phyloP scores from a whole-genome alignment of 345 rosid genomes.

The Syzygium grande region DNA sequence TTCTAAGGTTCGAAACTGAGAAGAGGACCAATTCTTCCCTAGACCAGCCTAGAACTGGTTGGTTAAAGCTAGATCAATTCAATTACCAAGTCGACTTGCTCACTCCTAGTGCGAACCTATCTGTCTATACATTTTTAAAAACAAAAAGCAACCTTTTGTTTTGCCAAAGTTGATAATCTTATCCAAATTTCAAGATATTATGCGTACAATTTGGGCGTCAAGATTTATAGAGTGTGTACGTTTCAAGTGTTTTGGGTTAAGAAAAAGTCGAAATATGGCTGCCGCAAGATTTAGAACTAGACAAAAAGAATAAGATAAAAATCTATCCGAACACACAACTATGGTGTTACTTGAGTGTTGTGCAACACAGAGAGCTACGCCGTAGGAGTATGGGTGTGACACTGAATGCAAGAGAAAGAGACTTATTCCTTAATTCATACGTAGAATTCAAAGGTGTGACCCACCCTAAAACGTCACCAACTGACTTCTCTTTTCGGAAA shows the following conservation, averaged over 20 bases:
- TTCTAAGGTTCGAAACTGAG: not conserved
- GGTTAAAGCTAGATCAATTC: not conserved
- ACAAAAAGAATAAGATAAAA: not conserved
- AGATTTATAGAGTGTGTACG: not conserved
- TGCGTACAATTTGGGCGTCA: not conserved
- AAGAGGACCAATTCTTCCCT: not conserved
- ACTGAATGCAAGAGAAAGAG: not conserved
- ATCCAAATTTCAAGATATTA: not conserved
- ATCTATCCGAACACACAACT: not conserved
- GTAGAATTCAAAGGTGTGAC: not conserved
- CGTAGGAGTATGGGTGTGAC: not conserved
- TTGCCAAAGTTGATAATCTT: not conserved
- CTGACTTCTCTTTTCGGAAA: not conserved
- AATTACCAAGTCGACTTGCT: not conserved
- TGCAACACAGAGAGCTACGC: not conserved
- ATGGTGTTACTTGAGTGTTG: not conserved
- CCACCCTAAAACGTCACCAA: not conserved
- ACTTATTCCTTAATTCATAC: not conserved
- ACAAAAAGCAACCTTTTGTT: not conserved
- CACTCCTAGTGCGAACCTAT: not conserved
- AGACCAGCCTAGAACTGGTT: not conserved
- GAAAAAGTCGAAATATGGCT: not conserved
- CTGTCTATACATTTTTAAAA: not conserved
- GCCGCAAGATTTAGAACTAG: not conserved
- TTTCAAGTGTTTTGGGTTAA: accelerated